Evolutionary conservation across 2,329 filamentous ascomycete genomes (phyloP).

Genomic region (Alternaria alternata): DNA sequence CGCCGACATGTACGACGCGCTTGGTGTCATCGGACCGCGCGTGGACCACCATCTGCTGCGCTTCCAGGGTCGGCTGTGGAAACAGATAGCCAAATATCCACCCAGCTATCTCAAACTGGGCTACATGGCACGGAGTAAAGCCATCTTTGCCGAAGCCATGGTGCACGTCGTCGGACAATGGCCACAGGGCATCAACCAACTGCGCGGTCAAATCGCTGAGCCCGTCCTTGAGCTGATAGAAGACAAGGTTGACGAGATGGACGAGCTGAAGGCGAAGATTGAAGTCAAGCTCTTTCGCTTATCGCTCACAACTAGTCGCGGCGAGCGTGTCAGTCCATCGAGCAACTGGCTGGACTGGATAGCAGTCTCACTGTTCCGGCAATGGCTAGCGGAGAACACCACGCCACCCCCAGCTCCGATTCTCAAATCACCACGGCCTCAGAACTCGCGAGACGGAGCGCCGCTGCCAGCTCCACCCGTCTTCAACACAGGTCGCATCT

Average conservation of each 20-base stretch:
- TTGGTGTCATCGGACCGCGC: conserved; percentile 84
- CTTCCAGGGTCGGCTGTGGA: conserved; percentile 90
- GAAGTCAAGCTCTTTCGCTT: conserved; percentile 85
- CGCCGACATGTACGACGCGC: conserved; percentile 93
- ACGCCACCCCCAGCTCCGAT: conserved; percentile 70
- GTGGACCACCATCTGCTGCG: conserved; percentile 94
- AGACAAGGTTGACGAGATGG: conserved; percentile 92
- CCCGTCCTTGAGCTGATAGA: conserved; percentile 87
- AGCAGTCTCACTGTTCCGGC: conserved; percentile 83
- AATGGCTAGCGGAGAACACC: conserved; percentile 93
- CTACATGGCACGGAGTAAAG: conserved; percentile 81
- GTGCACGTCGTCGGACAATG: conserved; percentile 96
- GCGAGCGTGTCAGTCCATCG: conserved; percentile 80
- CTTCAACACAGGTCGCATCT: conserved; percentile 74
- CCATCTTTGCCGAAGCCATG: conserved; percentile 79
- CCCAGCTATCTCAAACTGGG: conserved; percentile 90
- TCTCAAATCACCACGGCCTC: conserved; percentile 55
- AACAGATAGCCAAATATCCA: conserved; percentile 95
- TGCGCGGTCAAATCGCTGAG: conserved; percentile 74
- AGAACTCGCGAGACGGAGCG: conserved; percentile 26
- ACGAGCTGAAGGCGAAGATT: conserved; percentile 79
- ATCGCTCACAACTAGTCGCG: conserved; percentile 77
- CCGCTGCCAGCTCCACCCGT: conserved; percentile 52
- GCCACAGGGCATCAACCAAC: conserved; percentile 80
- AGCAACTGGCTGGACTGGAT: conserved; percentile 91